Conservation (phyloP, 371 early-diverging fungal genomes). For the Mortierella sp. region DNA sequence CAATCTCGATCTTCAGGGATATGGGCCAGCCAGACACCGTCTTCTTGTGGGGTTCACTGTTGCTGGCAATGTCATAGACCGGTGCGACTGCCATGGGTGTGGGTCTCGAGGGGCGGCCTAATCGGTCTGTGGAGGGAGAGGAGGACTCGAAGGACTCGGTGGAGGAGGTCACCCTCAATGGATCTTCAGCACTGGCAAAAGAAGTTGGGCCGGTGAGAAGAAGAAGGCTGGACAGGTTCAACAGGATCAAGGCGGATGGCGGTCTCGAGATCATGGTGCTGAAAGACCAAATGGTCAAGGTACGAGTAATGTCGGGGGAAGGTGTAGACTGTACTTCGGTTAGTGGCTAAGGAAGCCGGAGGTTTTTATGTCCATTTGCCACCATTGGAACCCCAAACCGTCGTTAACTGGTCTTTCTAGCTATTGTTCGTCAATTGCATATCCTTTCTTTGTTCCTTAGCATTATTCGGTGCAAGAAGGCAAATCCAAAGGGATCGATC, state of each 20-base stretch:
- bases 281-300: no score
- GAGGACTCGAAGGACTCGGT: not conserved
- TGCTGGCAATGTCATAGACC: slow-evolving; percentile 1
- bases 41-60: not conserved
- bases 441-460: not conserved
- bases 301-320: no score
- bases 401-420: no score
- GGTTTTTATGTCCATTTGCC: no score
- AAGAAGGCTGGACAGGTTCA: no score
- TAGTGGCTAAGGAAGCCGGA: no score
- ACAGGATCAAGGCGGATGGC: no score
- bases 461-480: not conserved
- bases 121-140: not conserved
- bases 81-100: not conserved
- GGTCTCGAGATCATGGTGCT: no score
- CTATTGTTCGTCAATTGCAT: no score
- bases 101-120: not conserved
- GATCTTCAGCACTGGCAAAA: not conserved
- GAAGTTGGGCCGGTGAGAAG: not conserved
- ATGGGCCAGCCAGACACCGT: slow-evolving; percentile 17
- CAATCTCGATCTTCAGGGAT: slow-evolving; percentile 27
- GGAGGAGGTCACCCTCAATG: not conserved
- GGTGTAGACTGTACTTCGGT: no score
- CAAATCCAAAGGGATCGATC: not conserved
- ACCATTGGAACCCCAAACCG: no score